Conservation (phyloP, 1,284 basidiomycete genomes). For the Boletus albobrunnescens region DNA sequence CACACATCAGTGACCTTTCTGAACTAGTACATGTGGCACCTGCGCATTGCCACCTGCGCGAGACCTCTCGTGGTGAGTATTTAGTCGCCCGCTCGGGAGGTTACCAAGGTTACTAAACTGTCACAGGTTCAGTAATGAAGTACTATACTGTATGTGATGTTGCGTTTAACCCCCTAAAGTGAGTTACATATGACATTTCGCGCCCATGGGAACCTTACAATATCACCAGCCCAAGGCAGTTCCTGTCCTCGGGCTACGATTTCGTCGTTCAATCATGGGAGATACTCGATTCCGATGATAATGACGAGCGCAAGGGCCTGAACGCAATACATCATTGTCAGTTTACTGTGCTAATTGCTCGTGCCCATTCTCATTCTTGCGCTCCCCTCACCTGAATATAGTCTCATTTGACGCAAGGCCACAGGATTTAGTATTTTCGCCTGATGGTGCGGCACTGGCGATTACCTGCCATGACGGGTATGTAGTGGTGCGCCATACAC, state of each 20-base stretch:
- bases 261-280: constrained; percentile 28
- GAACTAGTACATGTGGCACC: constrained; percentile 21
- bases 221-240: constrained; percentile 25
- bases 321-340: constrained; percentile 15
- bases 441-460: constrained; percentile 24
- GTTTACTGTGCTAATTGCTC: background rate
- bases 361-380: background rate
- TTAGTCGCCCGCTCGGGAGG: background rate
- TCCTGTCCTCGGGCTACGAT: constrained; percentile 32
- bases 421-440: constrained; percentile 30
- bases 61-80: constrained; percentile 22
- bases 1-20: background rate
- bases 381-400: constrained; percentile 6
- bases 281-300: constrained; percentile 18
- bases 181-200: constrained; percentile 1
- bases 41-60: constrained; percentile 21
- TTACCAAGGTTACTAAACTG: background rate
- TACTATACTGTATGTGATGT: constrained; percentile 34
- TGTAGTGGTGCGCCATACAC: constrained; percentile 7
- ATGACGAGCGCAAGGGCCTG: constrained; percentile 12
- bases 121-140: constrained; percentile 25
- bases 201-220: background rate
- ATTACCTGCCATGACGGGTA: constrained; percentile 35
- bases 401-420: constrained; percentile 28
- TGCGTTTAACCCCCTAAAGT: constrained; percentile 35